These are phyloP conservation scores for Paradendryphiella salina DNA, from an alignment of 2,329 filamentous ascomycete genomes.

Conservation along the genomic window DNA sequence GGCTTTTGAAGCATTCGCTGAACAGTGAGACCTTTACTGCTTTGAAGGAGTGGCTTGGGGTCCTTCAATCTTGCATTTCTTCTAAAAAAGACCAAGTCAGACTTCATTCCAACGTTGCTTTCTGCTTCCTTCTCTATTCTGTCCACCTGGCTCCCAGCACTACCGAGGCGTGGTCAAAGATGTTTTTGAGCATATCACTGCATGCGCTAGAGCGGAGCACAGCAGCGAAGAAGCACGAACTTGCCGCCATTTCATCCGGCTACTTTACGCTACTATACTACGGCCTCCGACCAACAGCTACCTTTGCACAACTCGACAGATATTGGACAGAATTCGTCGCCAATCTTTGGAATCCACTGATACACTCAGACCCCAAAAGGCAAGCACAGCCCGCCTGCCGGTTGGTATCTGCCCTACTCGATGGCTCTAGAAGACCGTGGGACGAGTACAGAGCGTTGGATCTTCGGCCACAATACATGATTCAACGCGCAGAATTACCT, in stretches of 20 bases:
- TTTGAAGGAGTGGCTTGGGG: constrained; percentile 72
- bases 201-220: constrained; percentile 47
- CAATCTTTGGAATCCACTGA: constrained; percentile 58
- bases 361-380: constrained; percentile 24
- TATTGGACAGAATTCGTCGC: constrained; percentile 79
- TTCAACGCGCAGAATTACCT: constrained; percentile 72
- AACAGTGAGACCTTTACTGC: constrained; percentile 69
- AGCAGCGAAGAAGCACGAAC: constrained; percentile 68
- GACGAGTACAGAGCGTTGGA: constrained; percentile 71
- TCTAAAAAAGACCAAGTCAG: constrained; percentile 65
- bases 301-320: constrained; percentile 67
- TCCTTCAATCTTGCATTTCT: constrained; percentile 85
- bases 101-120: constrained; percentile 77
- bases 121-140: constrained; percentile 81
- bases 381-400: constrained; percentile 52
- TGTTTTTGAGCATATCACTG: constrained; percentile 35
- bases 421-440: constrained; percentile 67
- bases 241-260: constrained; percentile 66
- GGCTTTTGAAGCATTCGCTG: constrained; percentile 69
- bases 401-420: constrained; percentile 74
- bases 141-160: constrained; percentile 66
- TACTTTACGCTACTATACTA: constrained; percentile 62
- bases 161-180: constrained; percentile 48
- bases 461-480: constrained; percentile 51
- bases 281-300: constrained; percentile 68